These are phyloP conservation scores for Coemansia sp. DNA, from an alignment of 192 early-diverging fungal genomes.

Conservation along the genomic window DNA sequence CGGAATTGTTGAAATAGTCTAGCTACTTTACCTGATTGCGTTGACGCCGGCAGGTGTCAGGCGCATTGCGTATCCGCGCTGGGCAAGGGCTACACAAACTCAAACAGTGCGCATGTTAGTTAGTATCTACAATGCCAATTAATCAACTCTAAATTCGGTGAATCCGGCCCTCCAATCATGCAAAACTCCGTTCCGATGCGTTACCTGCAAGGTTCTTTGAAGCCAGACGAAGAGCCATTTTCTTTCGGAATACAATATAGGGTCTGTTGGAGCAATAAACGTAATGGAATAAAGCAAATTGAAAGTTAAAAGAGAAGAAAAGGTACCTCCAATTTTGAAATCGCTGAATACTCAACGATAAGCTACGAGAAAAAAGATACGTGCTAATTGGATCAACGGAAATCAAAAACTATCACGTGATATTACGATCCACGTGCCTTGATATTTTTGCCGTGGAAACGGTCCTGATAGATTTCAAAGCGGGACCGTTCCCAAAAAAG, in stretches of 20 bases:
- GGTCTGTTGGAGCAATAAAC: slow-evolving; percentile 5
- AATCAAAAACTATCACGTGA: too few species aligned
- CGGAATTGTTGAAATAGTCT: too few species aligned
- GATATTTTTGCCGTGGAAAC: too few species aligned
- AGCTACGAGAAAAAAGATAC: background rate
- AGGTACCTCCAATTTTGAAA: background rate
- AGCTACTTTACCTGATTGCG: slow-evolving; percentile 34
- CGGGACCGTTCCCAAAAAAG: background rate
- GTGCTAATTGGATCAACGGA: too few species aligned
- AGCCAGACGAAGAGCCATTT: slow-evolving; percentile 46
- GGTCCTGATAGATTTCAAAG: background rate
- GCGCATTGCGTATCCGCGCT: slow-evolving; percentile 52
- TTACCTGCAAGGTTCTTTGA: slow-evolving; percentile 51
- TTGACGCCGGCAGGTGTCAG: slow-evolving; percentile 45
- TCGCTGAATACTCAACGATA: background rate
- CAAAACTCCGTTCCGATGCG: background rate
- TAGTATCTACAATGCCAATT: background rate
- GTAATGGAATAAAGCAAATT: slow-evolving; percentile 1
- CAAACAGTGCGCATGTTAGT: background rate
- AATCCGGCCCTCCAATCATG: background rate
- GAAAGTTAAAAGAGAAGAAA: background rate
- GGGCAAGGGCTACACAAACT: slow-evolving; percentile 39
- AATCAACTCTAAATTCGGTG: background rate
- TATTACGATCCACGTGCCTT: too few species aligned
- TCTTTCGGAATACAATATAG: slow-evolving; percentile 3